Conservation (phyloP, 2,329 filamentous ascomycete genomes). For the Ceratocystiopsis sp. region DNA sequence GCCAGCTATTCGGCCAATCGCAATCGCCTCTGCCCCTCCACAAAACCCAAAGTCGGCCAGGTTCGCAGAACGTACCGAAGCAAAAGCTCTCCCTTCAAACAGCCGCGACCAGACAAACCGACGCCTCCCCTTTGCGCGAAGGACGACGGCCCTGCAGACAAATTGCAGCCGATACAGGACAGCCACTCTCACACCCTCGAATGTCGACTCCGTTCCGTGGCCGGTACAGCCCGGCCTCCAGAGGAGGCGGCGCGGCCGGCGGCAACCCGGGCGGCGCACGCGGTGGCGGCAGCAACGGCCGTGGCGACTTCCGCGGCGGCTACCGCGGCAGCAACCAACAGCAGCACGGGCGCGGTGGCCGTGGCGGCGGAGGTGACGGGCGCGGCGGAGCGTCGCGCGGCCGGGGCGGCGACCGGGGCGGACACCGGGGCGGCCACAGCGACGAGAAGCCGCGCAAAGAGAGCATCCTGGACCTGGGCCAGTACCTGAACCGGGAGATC, state of each 20-base stretch:
- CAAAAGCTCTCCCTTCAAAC: no score
- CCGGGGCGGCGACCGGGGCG: slow-evolving; percentile 19
- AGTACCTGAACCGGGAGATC: slow-evolving; percentile 95
- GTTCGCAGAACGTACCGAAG: no score
- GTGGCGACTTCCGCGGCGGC: slow-evolving; percentile 3
- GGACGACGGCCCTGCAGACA: no score
- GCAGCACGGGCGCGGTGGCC: slow-evolving; percentile 14
- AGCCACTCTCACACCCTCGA: background rate
- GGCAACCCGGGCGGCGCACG: slow-evolving; percentile 2
- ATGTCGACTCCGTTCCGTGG: slow-evolving; percentile 10
- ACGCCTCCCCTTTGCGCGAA: no score
- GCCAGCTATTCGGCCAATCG: no score
- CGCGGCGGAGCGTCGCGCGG: slow-evolving; percentile 23
- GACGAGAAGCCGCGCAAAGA: slow-evolving; percentile 89
- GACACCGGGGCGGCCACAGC: slow-evolving; percentile 13
- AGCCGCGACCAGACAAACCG: no score
- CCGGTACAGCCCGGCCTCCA: slow-evolving; percentile 9
- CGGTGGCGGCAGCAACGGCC: background rate
- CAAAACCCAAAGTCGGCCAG: no score
- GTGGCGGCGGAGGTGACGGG: slow-evolving; percentile 29
- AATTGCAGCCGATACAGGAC: background rate
- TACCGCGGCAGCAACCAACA: background rate
- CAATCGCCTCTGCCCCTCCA: no score
- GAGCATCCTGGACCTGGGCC: slow-evolving; percentile 86
- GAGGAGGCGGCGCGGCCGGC: slow-evolving; percentile 5